Base-by-base conservation (phyloP, 805 yeast species). In the Wickerhamiella shivajii region DNA sequence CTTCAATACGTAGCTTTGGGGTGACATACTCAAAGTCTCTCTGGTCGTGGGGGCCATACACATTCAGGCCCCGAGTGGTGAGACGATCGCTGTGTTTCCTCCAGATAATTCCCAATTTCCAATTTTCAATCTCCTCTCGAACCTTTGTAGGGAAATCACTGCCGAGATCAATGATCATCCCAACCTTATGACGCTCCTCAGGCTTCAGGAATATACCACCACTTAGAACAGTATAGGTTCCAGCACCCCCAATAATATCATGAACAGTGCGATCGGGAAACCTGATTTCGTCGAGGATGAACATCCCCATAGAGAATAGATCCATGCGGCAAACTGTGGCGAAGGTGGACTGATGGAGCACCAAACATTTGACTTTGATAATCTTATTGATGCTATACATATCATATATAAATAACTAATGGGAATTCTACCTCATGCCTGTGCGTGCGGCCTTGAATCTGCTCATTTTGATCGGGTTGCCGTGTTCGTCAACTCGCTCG, bases 191-290 rank as follows among this genome's bases (percentile, higher is more conserved):
- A 0, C 69, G 56, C 14, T 52, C 38, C 0, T 40, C 41, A 0
- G 46, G 37, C 0, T 69, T 48, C 1, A 71, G 59, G 31, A 79
- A 47, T 21, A 59, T 59, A 16, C 85, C 58, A 0, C 81, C 73
- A 0, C 95, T 95, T 11, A 77, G 57, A 1, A 74, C 67, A 2
- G 84, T 84, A 51, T 67, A 85, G 1, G 87, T 69, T 0, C 93
- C 95, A 2, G 85, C 97, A 2, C 97, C 97, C 1, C 97, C 97
- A 29, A 80, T 61, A 6, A 85, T 63, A 49, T 79, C 52, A 1
- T 28, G 8, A 38, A 43, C 62, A 36, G 37, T 57, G 32, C 41
- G 56, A 42, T 34, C 50, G 0, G 69, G 64, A 46, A 69, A 73
- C 37, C 69, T 73, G 44, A 84, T 80, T 42, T 81, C 93, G 53